Evolutionary conservation across 2,329 filamentous ascomycete genomes (phyloP).

Genomic region (Hypoxylon sp.): DNA sequence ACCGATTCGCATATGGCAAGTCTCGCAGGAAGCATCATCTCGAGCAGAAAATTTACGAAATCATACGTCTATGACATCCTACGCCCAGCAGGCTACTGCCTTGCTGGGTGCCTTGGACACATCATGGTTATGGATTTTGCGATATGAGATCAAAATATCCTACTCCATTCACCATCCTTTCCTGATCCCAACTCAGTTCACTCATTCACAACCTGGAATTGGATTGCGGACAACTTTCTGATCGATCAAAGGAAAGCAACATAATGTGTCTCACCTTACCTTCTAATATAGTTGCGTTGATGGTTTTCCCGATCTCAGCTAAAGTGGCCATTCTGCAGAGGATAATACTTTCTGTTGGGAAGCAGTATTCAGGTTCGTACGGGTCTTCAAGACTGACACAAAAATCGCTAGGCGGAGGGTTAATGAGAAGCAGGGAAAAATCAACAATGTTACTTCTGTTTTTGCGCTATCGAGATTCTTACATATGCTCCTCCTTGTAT

Average conservation of each 20-base stretch:
- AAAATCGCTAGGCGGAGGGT: slow-evolving; percentile 40
- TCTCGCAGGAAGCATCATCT: slow-evolving; percentile 66
- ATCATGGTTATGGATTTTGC: slow-evolving; percentile 74
- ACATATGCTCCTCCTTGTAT: slow-evolving; percentile 51
- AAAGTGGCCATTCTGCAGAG: slow-evolving; percentile 52
- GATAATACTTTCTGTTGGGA: slow-evolving; percentile 53
- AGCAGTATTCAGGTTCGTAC: slow-evolving; percentile 52
- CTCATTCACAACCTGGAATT: slow-evolving; percentile 39
- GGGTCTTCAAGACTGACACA: slow-evolving; percentile 41
- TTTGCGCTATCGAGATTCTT: slow-evolving; percentile 50
- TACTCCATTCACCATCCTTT: slow-evolving; percentile 43
- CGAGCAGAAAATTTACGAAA: slow-evolving; percentile 66
- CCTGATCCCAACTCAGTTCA: slow-evolving; percentile 40
- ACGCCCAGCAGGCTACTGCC: slow-evolving; percentile 66
- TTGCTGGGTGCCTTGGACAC: slow-evolving; percentile 71
- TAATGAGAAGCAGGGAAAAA: slow-evolving; percentile 39
- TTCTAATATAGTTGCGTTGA: slow-evolving; percentile 52
- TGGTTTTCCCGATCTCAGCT: slow-evolving; percentile 51
- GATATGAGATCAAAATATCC: slow-evolving; percentile 58
- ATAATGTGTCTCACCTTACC: slow-evolving; percentile 45
- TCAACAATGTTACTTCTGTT: slow-evolving; percentile 47
- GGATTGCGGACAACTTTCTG: slow-evolving; percentile 44
- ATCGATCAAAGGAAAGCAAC: slow-evolving; percentile 40
- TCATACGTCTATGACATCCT: slow-evolving; percentile 72
- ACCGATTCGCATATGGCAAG: slow-evolving; percentile 62